Evolutionary conservation across 1,284 basidiomycete species (phyloP), one percentile per base, ranked within the genome.

Genomic region (Ganoderma boninense): DNA sequence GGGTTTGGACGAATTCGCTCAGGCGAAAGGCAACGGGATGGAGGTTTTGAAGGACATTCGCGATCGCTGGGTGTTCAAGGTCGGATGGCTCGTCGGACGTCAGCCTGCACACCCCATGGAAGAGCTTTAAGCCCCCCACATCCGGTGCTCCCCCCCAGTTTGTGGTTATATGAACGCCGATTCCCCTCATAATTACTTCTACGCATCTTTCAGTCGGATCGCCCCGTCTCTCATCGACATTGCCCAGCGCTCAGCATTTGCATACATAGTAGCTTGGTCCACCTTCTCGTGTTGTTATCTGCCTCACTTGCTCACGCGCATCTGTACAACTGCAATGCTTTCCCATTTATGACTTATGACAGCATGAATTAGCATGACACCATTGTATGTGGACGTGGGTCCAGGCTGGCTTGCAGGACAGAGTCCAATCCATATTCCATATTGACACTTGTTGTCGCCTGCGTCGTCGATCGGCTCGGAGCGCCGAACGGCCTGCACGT

Each of bases 81-180:
- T 93, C 20, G 93, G 93, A 1, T 95, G 94, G 93, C 78, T 95
- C 52, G 89, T 93, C 16, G 89, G 91, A 5, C 86, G 91, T 49
- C 81, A 85, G 59, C 84, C 87, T 40, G 60, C 43, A 18, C 60
- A 62, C 38, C 60, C 40, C 40, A 83, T 92, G 90, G 89, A 90
- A 69, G 88, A 88, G 76, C 79, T 84, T 71, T 78, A 67, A 70
- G 67, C 32, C 14, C 44, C 75, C 67, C 69, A 64, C 4, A 38
- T 49, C 8, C 49, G 60, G 43, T 16, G 16, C 49, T 71, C 46
- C 43, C 43, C 43, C 14, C 42, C 44, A 35, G 42, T 60, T 64
- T 67, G 69, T 66, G 69, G 69, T 57, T 65, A 69, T 73, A 62
- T 70, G 71, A 68, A 69, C 67, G 57, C n/a, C 66, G 61, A 43